Evolutionary conservation across 345 rosid genomes (phyloP).

Genomic region (Sisymbrium altissimum): DNA sequence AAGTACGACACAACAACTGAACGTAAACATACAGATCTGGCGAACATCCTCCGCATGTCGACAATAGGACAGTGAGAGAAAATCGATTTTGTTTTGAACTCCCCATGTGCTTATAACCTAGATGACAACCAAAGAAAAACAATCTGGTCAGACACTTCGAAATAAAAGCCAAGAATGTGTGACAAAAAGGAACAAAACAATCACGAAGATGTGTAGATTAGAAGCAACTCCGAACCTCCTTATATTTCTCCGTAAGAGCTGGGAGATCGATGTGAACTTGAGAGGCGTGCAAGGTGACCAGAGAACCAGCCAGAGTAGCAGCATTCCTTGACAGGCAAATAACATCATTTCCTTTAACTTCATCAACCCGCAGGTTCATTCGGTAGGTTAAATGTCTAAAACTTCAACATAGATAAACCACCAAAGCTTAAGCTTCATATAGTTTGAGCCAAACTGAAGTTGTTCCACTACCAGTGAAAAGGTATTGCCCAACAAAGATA

Average conservation of each 20-base stretch:
- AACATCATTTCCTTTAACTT: conserved; percentile 79
- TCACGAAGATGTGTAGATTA: neutral
- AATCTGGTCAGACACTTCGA: neutral
- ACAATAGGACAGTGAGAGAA: conserved; percentile 89
- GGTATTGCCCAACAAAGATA: conserved; percentile 86
- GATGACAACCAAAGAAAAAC: conserved; percentile 8
- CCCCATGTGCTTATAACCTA: conserved; percentile 96
- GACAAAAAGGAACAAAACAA: neutral
- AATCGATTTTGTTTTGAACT: conserved; percentile 86
- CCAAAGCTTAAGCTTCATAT: neutral
- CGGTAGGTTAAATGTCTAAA: neutral
- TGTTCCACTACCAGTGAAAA: conserved; percentile 96
- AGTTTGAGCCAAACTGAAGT: conserved; percentile 99
- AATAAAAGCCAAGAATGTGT: conserved; percentile 1
- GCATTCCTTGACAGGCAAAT: conserved; percentile 81
- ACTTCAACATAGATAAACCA: neutral
- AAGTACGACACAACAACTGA: neutral
- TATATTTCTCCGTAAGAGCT: conserved; percentile 81
- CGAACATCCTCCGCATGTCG: conserved; percentile 98
- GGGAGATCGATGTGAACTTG: conserved; percentile 87
- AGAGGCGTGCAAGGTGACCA: conserved; percentile 83
- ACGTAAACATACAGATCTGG: conserved; percentile 45
- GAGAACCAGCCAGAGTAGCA: conserved; percentile 80
- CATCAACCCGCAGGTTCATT: conserved; percentile 55
- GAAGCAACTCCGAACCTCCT: conserved; percentile 55